Percentiles rank a stretch among this genome's conserved stretches.
phyloP scores from a whole-genome alignment of 257 asterid species.

The Solanum gracilifrons region DNA sequence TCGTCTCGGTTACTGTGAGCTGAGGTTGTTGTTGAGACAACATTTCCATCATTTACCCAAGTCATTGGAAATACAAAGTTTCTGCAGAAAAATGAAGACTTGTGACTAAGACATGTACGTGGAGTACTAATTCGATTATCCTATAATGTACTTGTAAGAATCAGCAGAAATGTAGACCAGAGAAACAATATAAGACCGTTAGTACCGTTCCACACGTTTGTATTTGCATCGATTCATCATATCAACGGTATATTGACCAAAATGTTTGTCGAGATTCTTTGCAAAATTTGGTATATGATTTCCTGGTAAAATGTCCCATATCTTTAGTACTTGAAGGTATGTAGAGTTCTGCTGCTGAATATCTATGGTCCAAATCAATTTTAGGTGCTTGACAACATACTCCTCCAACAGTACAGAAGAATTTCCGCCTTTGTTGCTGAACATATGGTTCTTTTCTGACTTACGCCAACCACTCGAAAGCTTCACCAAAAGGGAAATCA shows the following conservation, averaged over 20 bases:
- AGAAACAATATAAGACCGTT: not conserved
- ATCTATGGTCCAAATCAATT: slow-evolving; percentile 39
- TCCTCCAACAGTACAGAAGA: slow-evolving; percentile 24
- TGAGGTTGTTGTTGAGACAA: not conserved
- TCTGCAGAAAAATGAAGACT: slow-evolving; percentile 1
- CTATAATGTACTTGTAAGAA: not conserved
- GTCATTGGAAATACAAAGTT: slow-evolving; percentile 13
- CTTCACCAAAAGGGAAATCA: slow-evolving; percentile 24
- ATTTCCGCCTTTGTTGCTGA: not conserved
- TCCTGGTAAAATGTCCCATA: slow-evolving; percentile 28
- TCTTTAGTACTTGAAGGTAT: slow-evolving; percentile 30
- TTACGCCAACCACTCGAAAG: slow-evolving; percentile 49
- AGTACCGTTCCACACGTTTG: not conserved
- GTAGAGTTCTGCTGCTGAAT: slow-evolving; percentile 13
- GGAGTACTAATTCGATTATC: not conserved
- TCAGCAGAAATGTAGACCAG: too few species aligned
- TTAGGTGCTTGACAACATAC: slow-evolving; percentile 16
- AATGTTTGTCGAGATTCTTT: not conserved
- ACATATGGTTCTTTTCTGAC: not conserved
- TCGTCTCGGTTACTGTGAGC: not conserved
- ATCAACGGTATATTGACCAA: slow-evolving; percentile 1
- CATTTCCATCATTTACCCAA: slow-evolving; percentile 3
- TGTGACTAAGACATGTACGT: not conserved
- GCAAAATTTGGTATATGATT: slow-evolving; percentile 11
- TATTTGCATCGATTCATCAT: slow-evolving; percentile 2